A percentile compares a stretch with the other conserved stretches of the same genome.
Evolutionary conservation across 345 rosid species (phyloP).

Genomic region (Syzygium grande): DNA sequence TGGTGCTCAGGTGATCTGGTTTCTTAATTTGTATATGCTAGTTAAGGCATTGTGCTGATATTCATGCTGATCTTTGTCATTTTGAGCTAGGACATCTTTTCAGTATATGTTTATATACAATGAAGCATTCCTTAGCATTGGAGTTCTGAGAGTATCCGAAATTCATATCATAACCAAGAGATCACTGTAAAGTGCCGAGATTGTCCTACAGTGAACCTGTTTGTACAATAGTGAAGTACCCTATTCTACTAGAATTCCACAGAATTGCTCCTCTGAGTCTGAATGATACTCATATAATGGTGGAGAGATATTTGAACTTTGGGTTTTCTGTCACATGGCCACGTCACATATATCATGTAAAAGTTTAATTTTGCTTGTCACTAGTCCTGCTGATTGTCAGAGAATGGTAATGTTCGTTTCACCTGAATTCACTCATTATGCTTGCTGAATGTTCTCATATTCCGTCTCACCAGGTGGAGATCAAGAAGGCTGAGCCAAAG

Average conservation of each 20-base stretch:
- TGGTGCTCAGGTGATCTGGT: constrained; percentile 45
- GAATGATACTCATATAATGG: neutral
- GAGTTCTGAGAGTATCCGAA: neutral
- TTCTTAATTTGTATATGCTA: neutral
- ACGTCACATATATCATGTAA: neutral
- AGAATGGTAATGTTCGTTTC: neutral
- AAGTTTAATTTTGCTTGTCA: neutral
- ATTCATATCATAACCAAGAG: neutral
- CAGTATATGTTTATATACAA: neutral
- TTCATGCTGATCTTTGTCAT: neutral
- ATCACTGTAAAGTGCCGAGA: neutral
- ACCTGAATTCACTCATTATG: neutral
- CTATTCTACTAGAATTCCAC: neutral
- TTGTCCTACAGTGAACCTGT: neutral
- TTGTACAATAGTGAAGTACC: neutral
- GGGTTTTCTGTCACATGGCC: neutral
- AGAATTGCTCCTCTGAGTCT: neutral
- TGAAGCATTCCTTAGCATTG: neutral
- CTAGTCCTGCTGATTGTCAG: neutral
- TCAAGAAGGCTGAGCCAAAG: constrained; percentile 99
- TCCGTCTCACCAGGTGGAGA: constrained; percentile 61
- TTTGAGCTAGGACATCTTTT: neutral
- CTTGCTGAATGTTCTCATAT: neutral
- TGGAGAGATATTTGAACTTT: neutral
- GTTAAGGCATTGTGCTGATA: neutral